phyloP scores from a whole-genome alignment of 495 filamentous ascomycete species.

The Penicillium salamii region DNA sequence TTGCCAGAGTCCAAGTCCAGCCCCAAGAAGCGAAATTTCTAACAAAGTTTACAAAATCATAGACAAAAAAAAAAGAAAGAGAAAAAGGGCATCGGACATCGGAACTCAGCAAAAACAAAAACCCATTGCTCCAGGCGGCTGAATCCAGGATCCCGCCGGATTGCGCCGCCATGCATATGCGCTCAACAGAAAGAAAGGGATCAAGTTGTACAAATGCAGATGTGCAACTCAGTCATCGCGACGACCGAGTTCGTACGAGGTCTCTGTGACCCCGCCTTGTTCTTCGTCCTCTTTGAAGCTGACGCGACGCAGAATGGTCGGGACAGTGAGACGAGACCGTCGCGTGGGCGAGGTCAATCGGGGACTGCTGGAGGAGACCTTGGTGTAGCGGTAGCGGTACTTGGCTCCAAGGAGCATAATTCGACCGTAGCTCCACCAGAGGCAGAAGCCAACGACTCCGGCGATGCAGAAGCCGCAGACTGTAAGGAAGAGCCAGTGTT shows the following conservation, averaged over 20 bases:
- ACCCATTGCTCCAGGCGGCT: conserved; percentile 23
- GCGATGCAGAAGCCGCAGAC: conserved; percentile 60
- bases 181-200: conserved; percentile 18
- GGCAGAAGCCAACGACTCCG: conserved; percentile 51
- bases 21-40: conserved; percentile 17
- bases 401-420: conserved; percentile 44
- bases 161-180: conserved; percentile 29
- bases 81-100: too few species aligned
- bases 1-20: conserved; percentile 5
- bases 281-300: conserved; percentile 49
- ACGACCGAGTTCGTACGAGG: conserved; percentile 42
- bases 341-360: conserved; percentile 34
- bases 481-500: conserved; percentile 72
- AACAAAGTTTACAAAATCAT: conserved; percentile 19
- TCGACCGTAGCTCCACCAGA: conserved; percentile 57
- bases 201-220: conserved; percentile 27
- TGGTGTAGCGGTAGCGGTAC: conserved; percentile 44
- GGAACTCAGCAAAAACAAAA: conserved; percentile 7
- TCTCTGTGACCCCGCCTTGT: conserved; percentile 31
- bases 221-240: conserved; percentile 36
- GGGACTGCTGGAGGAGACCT: conserved; percentile 28
- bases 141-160: conserved; percentile 27
- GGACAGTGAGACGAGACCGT: conserved; percentile 33
- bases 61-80: conserved; percentile 8
- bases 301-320: conserved; percentile 40